phyloP scores from a whole-genome alignment of 805 yeast genomes.

The Hanseniaspora jakobsenii region DNA sequence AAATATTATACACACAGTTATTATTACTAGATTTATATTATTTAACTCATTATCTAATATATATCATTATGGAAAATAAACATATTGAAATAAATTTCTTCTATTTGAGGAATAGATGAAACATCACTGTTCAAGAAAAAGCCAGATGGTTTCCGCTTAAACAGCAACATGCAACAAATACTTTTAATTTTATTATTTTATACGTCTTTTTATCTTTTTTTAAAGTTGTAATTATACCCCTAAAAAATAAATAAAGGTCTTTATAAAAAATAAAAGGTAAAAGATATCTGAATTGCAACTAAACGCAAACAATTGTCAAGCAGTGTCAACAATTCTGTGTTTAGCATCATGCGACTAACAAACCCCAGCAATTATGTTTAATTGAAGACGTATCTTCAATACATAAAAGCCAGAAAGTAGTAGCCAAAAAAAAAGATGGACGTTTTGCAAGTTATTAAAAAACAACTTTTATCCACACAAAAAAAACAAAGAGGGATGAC shows the following conservation, averaged over 20 bases:
- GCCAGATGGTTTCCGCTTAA: too few relatives aligned
- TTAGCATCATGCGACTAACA: slow-evolving; percentile 16
- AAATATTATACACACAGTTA: too few relatives aligned
- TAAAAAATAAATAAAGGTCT: too few relatives aligned
- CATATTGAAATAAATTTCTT: too few relatives aligned
- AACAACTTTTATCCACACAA: slow-evolving; percentile 7
- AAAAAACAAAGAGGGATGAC: slow-evolving; percentile 18
- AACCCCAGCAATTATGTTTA: slow-evolving; percentile 11
- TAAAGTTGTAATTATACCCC: neutral
- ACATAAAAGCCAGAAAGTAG: slow-evolving; percentile 15
- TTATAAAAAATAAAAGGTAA: neutral
- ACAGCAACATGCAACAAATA: too few relatives aligned
- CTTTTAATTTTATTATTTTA: neutral
- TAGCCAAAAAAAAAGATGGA: slow-evolving; percentile 15
- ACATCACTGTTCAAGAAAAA: too few relatives aligned
- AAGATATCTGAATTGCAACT: slow-evolving; percentile 3
- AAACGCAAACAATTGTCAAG: slow-evolving; percentile 13
- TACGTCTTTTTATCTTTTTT: neutral
- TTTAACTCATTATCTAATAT: too few relatives aligned
- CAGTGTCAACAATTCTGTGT: slow-evolving; percentile 9
- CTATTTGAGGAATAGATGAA: too few relatives aligned
- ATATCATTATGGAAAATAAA: too few relatives aligned
- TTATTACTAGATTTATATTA: too few relatives aligned
- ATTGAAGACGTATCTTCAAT: too few relatives aligned
- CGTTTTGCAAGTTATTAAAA: too few relatives aligned